Base-by-base conservation (phyloP, 192 early-diverging fungal genomes). In the Backusella macrospora region DNA sequence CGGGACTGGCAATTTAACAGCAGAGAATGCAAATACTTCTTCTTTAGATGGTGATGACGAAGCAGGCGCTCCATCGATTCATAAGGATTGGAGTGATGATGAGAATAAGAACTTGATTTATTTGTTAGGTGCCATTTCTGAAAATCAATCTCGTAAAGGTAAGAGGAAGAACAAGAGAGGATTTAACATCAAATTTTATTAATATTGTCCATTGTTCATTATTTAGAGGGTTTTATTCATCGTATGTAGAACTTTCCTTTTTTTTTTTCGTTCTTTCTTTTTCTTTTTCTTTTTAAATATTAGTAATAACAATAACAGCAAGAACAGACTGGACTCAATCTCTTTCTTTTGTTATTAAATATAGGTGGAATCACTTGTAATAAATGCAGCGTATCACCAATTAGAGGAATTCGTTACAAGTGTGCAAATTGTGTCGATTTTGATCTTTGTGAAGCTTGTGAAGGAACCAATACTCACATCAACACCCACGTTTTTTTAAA, bases 351-450 rank as follows among this genome's bases (percentile, higher is more conserved):
- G 29, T 34, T 34, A 34, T 34, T 34, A 34, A 46, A 5, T 6
- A 9, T 73, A 86, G 85, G 94, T 39, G 94, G 95, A 14, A 94
- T 95, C n/a, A 92, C 94, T 34, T 99, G 98, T 82, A 94, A 96
- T 81, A 89, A 91, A 80, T 99, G 98, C 77, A 86, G 87, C 18
- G 86, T 88, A 34, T 86, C 91, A 29, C 98, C 98, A 1, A 92
- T 99, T 69, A 89, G 95, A 26, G 98, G 98, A 7, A 79, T 90
- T 18, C 90, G 98, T 3, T 98, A 92, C 87, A 96, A 95, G 75
- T 99, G 98, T 76, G 91, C 93, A 40, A 96, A 98, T 70, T 99
- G 98, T 72, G 86, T 93, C 48, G 94, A 96, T 68, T 94, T 88
- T 73, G 98, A 99, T 84, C 79, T 99, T 14, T 99, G 98, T 79